These are phyloP conservation scores for Pedinophyceae sp. DNA, from an alignment of 139 green algal genomes.

Conservation along the genomic window DNA sequence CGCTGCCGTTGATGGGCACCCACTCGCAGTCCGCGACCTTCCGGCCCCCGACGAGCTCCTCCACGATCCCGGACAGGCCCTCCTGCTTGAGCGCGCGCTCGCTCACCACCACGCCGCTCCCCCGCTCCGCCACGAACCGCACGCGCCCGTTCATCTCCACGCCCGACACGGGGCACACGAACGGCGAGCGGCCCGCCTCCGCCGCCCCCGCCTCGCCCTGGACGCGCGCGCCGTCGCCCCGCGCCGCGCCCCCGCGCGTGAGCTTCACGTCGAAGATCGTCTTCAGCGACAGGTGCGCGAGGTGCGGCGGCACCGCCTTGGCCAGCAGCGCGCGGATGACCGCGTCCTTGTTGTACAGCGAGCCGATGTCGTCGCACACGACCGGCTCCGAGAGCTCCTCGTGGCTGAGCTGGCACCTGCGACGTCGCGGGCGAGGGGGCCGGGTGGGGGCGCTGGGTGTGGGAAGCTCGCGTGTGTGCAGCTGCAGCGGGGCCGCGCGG, in stretches of 20 bases:
- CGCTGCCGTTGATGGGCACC: background rate
- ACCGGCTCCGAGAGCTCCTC: conserved; percentile 46
- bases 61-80: background rate
- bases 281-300: conserved; percentile 57
- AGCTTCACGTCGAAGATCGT: conserved; percentile 45
- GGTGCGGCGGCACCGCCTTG: conserved; percentile 39
- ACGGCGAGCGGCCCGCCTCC: no score
- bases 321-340: conserved; percentile 23
- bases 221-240: background rate
- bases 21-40: background rate
- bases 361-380: conserved; percentile 53
- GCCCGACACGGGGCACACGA: conserved; percentile 56
- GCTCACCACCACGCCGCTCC: conserved; percentile 47
- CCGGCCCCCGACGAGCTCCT: conserved; percentile 9
- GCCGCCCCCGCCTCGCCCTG: background rate
- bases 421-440: no score
- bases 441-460: no score
- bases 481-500: no score
- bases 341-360: conserved; percentile 40
- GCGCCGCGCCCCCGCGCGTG: background rate
- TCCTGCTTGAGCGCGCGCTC: conserved; percentile 64
- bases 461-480: no score
- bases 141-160: conserved; percentile 42
- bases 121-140: conserved; percentile 28
- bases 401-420: conserved; percentile 53